Conservation (phyloP, 352 stramenopile species). For the Blastocystis sp. region DNA sequence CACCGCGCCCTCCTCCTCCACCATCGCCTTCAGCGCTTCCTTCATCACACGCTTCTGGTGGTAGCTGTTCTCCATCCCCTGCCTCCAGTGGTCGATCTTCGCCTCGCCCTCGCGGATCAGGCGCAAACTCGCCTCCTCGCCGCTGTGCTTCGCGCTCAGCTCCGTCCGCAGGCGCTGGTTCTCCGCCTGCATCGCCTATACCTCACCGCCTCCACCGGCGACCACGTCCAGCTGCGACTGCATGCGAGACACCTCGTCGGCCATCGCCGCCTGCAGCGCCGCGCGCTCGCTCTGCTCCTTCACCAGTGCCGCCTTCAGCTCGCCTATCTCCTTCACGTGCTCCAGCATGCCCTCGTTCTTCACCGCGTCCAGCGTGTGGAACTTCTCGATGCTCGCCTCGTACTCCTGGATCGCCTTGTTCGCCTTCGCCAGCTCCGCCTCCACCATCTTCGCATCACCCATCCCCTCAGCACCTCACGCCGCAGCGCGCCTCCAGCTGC, state of each 20-base stretch:
- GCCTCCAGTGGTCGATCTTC: slow-evolving; percentile 31
- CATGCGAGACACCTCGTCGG: slow-evolving; percentile 22
- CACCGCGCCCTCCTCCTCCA: background rate
- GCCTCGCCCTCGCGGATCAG: slow-evolving; percentile 7
- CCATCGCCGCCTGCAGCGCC: background rate
- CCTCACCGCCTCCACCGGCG: too few relatives aligned
- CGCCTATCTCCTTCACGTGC: slow-evolving; percentile 3
- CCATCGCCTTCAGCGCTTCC: slow-evolving; percentile 9
- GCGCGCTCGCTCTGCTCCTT: background rate
- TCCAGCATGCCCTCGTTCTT: background rate
- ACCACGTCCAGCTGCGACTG: slow-evolving; percentile 24
- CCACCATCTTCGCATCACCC: background rate
- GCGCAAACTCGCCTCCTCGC: background rate
- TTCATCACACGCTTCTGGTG: slow-evolving; percentile 56
- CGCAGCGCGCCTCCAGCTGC: background rate
- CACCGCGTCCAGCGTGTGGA: background rate
- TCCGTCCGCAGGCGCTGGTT: slow-evolving; percentile 13
- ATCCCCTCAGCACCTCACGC: slow-evolving; percentile 8
- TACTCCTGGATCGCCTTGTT: slow-evolving; percentile 1
- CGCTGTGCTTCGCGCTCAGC: background rate
- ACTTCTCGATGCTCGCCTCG: slow-evolving; percentile 15
- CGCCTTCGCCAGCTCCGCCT: background rate
- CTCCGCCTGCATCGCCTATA: slow-evolving; percentile 1
- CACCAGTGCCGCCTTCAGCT: background rate
- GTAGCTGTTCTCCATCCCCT: slow-evolving; percentile 37